Evolutionary conservation across 2,329 filamentous ascomycete genomes (phyloP).

Genomic region (Alternaria novae-zelandiae): DNA sequence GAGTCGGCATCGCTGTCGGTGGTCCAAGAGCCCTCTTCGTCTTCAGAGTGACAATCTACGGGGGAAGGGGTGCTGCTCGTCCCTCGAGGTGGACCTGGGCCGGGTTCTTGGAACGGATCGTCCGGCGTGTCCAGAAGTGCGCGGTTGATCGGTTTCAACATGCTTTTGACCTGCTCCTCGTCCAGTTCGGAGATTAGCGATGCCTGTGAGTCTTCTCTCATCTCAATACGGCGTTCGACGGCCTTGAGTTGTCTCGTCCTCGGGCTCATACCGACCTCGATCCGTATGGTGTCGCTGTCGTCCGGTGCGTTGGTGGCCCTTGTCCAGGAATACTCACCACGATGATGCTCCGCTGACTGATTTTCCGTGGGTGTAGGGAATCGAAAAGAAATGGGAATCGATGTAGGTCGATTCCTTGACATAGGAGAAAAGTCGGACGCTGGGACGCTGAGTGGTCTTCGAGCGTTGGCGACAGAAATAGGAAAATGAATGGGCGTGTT

Average conservation of each 20-base stretch:
- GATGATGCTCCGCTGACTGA: constrained; percentile 56
- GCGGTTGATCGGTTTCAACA: constrained; percentile 53
- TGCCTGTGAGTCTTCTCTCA: constrained; percentile 38
- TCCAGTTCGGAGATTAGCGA: constrained; percentile 42
- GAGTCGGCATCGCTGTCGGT: constrained; percentile 49
- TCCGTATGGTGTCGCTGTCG: neutral
- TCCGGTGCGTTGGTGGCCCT: constrained; percentile 20
- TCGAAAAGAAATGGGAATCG: constrained; percentile 45
- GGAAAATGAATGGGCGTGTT: constrained; percentile 54
- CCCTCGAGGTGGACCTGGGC: constrained; percentile 2
- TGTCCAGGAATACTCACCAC: constrained; percentile 56
- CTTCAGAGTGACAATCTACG: constrained; percentile 1
- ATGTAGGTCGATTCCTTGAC: constrained; percentile 39
- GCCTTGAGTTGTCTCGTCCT: constrained; percentile 21
- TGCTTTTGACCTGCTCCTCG: constrained; percentile 45
- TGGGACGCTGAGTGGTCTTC: constrained; percentile 31
- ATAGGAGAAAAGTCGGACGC: constrained; percentile 34
- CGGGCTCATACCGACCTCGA: constrained; percentile 25
- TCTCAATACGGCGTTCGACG: constrained; percentile 30
- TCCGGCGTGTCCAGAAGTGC: constrained; percentile 35
- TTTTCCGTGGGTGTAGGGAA: constrained; percentile 25
- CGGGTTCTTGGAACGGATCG: constrained; percentile 19
- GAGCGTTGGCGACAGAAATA: constrained; percentile 34
- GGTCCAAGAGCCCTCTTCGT: constrained; percentile 41
- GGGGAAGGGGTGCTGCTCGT: constrained; percentile 19